Percentiles rank a stretch among this genome's conserved stretches.
These are phyloP conservation scores for Prillingera fragicola DNA, from an alignment of 1,284 basidiomycete species.

Conservation along the genomic window DNA sequence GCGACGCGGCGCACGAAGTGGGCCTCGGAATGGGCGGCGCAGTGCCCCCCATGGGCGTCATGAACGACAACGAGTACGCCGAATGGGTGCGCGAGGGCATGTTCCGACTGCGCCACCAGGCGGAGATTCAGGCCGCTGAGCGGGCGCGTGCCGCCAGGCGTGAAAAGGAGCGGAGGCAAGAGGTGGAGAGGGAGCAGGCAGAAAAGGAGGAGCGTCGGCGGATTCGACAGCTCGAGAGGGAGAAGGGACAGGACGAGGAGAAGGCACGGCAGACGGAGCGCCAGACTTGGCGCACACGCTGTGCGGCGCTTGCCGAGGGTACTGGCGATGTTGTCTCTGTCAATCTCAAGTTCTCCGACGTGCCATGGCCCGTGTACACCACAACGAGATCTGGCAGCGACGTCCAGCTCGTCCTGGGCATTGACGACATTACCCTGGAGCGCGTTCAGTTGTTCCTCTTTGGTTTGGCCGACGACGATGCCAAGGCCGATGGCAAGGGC, in stretches of 20 bases:
- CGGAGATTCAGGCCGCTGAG: constrained; percentile 14
- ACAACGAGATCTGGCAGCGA: constrained; percentile 33
- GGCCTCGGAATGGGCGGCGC: constrained; percentile 11
- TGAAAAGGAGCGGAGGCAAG: neutral
- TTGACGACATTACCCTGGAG: constrained; percentile 54
- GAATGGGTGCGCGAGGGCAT: constrained; percentile 26
- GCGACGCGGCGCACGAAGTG: constrained; percentile 16
- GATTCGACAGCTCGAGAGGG: neutral
- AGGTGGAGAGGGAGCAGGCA: neutral
- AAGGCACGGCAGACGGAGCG: constrained; percentile 12
- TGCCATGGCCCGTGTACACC: constrained; percentile 69
- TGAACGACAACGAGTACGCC: constrained; percentile 29
- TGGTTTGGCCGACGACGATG: constrained; percentile 51
- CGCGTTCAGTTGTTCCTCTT: constrained; percentile 55
- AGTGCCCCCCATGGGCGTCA: constrained; percentile 21
- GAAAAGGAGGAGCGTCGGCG: neutral
- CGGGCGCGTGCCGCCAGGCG: neutral
- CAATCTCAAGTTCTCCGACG: constrained; percentile 55
- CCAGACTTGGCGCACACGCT: constrained; percentile 13
- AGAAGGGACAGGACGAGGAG: constrained; percentile 7
- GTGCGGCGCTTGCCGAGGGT: constrained; percentile 21
- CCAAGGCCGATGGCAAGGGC: constrained; percentile 47
- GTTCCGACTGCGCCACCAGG: constrained; percentile 15
- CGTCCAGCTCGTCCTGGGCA: constrained; percentile 20
- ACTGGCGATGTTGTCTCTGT: constrained; percentile 17